Evolutionary conservation across 177 flowering plant species (phyloP), one percentile per base, ranked within the genome.

Genomic region (Tripterygium wilfordii): DNA sequence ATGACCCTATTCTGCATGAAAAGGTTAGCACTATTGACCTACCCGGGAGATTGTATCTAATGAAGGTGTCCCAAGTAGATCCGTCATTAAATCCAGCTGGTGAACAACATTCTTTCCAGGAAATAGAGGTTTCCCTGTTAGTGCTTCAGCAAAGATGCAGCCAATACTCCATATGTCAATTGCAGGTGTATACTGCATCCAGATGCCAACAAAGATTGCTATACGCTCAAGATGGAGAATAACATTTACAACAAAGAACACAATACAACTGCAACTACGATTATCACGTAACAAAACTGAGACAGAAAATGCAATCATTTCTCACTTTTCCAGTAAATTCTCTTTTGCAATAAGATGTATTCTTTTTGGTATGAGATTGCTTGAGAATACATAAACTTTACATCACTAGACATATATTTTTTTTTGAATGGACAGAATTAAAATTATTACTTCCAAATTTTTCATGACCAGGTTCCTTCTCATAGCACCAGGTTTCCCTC

Each of bases 111-210:
- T 77, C 58, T 80, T 80, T 22, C 86, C 83, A 58, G 86, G 86
- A 50, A 80, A 80, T 20, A 80, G 66, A 10, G 86, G 86, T 53
- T 69, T 77, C 45, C 86, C 86, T 0, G 71, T 75, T 40, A 77
- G 47, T 36, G 77, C 77, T 56, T 80, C 86, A 1, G 86, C 86
- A 65, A 80, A 80, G 22, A 80, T 80, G 69, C 86, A 77, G 29
- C 86, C 83, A 40, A 75, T 75, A 45, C 86, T 75, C 86, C 86
- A 80, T 49, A 80, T 75, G 42, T 80, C 86, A 64, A 80, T 80
- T 15, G 86, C 86, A 8, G 86, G 75, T 29, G 86, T 80, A 49
- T 80, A 80, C 85, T 80, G 76, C 67, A 72, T 42, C 36, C 40
- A 56, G 10, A 44, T 36, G 20, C 10, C 42, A 44, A 12, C n/a